phyloP scores from a whole-genome alignment of 208 protist species.

The Acanthamoeba lenticulata region DNA sequence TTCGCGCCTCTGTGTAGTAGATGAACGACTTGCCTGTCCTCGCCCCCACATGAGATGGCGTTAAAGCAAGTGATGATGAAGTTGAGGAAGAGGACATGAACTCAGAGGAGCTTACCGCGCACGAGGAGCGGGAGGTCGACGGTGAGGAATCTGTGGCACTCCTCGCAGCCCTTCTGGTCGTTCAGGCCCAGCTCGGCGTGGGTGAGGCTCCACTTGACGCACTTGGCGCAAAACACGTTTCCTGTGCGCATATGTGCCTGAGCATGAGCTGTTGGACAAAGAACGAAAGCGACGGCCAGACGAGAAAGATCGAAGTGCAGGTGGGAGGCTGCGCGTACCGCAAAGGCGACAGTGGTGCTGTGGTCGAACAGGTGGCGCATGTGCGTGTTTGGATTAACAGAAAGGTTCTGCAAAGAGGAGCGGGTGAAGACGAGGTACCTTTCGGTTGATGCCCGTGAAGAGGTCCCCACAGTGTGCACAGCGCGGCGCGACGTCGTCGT shows the following conservation, averaged over 20 bases:
- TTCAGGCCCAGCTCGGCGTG: background rate
- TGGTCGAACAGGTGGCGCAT: too few species aligned
- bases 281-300: too few species aligned
- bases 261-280: too few species aligned
- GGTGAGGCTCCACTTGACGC: background rate
- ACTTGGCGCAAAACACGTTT: background rate
- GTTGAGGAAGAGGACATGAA: too few species aligned
- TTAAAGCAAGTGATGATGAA: background rate
- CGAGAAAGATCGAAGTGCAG: too few species aligned
- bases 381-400: background rate
- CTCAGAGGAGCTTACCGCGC: background rate
- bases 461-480: background rate
- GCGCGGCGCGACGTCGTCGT: background rate
- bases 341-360: background rate
- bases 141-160: background rate
- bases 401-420: background rate
- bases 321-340: too few species aligned
- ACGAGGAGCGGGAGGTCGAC: background rate
- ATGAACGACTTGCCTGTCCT: background rate
- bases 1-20: background rate
- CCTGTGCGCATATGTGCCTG: too few species aligned
- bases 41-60: background rate
- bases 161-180: background rate
- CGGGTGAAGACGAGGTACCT: background rate
- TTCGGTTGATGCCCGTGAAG: background rate